Base-by-base conservation (phyloP, 1,139 yeast species). In the Pichia sp. region DNA sequence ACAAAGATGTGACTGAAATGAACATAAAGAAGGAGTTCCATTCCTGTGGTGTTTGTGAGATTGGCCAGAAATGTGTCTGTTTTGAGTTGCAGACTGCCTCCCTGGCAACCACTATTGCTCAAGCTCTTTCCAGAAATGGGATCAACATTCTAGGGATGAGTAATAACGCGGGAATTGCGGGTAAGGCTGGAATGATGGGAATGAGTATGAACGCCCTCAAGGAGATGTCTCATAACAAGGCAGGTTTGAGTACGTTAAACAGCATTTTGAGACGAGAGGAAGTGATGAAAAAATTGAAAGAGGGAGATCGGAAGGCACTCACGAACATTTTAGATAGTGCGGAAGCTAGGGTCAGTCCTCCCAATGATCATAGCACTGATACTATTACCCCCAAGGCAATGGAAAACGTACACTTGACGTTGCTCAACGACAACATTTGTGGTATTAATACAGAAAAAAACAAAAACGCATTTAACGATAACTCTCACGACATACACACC, bases 21-120 rank as follows among this genome's bases (percentile, higher is more conserved):
- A 20, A n/a, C 18, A 2, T 13, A 3, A 22, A 29, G 14, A 40
- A 25, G 18, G 37, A 40, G 25, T 28, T 29, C 15, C 43, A 40
- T 23, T 34, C 39, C 8, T 40, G 43, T 30, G 40, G 38, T 2
- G 21, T 34, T 10, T 40, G 43, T 32, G 41, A 34, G 29, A 30
- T 37, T 19, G 38, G 34, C 11, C 27, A 37, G 22, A 29, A 32
- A 21, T 37, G 41, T 29, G 24, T 32, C 9, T 40, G 43, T 15
- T 28, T 30, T 26, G 37, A 37, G 14, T 18, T 19, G 4, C 35
- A 32, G 12, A 17, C 41, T 3, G 27, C 27, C 16, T 25, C 27
- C 17, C 16, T 25, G 16, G 16, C 16, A 5, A 25, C 18, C 16
- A 31, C 30, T 7, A 37, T 40, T 29, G 41, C 34, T 7, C 36